Base-by-base conservation (phyloP, 148 eudicot genomes). In the Polygonum aviculare region DNA sequence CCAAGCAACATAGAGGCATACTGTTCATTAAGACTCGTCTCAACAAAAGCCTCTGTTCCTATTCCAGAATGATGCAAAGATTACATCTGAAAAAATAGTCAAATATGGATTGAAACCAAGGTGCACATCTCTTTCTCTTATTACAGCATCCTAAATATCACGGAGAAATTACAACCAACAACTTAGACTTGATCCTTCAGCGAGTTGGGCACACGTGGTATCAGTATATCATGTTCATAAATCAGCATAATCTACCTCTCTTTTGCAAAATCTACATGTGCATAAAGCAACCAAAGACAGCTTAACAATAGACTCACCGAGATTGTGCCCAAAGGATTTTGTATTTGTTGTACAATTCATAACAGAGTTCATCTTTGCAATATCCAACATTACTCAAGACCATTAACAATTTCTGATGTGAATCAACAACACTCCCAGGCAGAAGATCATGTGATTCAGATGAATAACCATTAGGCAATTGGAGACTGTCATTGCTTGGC, bases 341-440 rank as follows among this genome's bases (percentile, higher is more conserved):
- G 88, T 89, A 94, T 80, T 90, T 94, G 80, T 83, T 81, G 85
- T 94, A 88, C 62, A 92, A 77, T 72, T 94, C 97, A 84, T 71
- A 84, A 82, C 93, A 87, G 74, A 94, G 89, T 78, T 94, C 98
- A 77, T 94, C 98, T 85, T 90, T 92, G 84, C 98, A 92, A 81
- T 87, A 92, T 74, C 98, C 98, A 77, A 92, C 87, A 81, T 94
- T 94, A 82, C 98, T 94, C 85, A 94, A 88, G 73, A 92, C 97
- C 92, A 92, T 94, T 79, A 94, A 85, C 81, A 92, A 82, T 81
- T 82, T 88, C 81, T 89, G 91, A 82, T 92, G 92, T 2, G 91
- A 90, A 86, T 92, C 88, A 79, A 70, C 48, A 49, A 92, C 80
- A 78, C 92, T 90, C 84, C 92, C 98, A 12, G 91, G 93, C 47